A percentile compares a stretch with the other conserved stretches of the same genome.
phyloP scores from a whole-genome alignment of 2,329 filamentous ascomycete genomes.

The Verticillium longisporum region DNA sequence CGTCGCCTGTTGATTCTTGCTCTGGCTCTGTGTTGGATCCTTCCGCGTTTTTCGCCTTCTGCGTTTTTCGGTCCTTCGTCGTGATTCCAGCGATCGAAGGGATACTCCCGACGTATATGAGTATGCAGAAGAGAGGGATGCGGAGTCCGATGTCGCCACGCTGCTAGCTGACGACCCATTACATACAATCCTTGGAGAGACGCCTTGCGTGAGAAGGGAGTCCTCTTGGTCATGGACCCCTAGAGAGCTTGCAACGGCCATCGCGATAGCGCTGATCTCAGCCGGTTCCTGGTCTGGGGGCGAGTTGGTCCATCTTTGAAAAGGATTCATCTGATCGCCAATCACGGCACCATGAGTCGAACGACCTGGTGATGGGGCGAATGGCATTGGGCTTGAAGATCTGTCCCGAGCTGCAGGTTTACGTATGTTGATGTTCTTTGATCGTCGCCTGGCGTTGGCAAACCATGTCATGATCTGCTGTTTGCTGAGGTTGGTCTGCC shows the following conservation, averaged over 20 bases:
- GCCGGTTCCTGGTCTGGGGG: conserved; percentile 55
- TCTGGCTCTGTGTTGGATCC: conserved; percentile 37
- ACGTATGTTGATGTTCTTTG: conserved; percentile 59
- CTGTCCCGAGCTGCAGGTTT: conserved; percentile 67
- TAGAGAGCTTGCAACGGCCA: conserved; percentile 47
- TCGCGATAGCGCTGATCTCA: conserved; percentile 50
- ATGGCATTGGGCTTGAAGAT: conserved; percentile 47
- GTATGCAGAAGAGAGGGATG: conserved; percentile 51
- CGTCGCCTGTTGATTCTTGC: neutral
- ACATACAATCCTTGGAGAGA: conserved; percentile 49
- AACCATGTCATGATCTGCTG: conserved; percentile 89
- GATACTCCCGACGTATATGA: conserved; percentile 54
- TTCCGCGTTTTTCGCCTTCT: conserved; percentile 26
- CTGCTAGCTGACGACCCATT: conserved; percentile 55
- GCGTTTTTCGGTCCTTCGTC: conserved; percentile 26
- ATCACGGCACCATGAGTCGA: neutral
- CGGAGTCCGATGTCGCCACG: conserved; percentile 52
- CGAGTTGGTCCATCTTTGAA: conserved; percentile 53
- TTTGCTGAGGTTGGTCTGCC: conserved; percentile 71
- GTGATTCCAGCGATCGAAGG: conserved; percentile 42
- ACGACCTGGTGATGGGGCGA: conserved; percentile 11
- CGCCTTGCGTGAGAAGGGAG: conserved; percentile 53
- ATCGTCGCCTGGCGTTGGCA: conserved; percentile 77
- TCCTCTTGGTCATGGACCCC: conserved; percentile 49
- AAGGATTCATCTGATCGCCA: conserved; percentile 40